Evolutionary conservation across 805 yeast species (phyloP).

Genomic region (Barnettozyma vustinii): DNA sequence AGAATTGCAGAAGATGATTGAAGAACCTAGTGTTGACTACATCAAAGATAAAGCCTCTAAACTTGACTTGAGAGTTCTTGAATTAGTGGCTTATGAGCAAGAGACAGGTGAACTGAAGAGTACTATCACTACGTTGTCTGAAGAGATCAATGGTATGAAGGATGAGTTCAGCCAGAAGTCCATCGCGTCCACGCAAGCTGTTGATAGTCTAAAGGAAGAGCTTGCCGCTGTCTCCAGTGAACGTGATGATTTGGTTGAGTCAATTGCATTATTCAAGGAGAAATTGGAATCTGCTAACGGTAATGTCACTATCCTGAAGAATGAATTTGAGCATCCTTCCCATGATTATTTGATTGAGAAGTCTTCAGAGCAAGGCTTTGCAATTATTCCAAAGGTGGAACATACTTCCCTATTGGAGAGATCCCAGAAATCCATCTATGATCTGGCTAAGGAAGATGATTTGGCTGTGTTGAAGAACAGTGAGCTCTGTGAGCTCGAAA

Average conservation of each 20-base stretch:
- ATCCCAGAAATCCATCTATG: constrained; percentile 15
- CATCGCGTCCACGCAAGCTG: background rate
- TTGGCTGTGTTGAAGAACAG: constrained; percentile 10
- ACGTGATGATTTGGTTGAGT: background rate
- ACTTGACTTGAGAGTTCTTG: constrained; percentile 19
- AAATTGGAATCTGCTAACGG: constrained; percentile 10
- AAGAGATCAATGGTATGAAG: background rate
- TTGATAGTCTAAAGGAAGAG: constrained; percentile 4
- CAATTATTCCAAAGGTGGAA: constrained; percentile 21
- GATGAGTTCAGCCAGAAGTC: background rate
- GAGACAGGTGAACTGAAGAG: constrained; percentile 4
- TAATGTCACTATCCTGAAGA: constrained; percentile 11
- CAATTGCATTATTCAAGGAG: background rate
- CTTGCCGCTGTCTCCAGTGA: constrained; percentile 6
- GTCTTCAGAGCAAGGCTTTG: constrained; percentile 26
- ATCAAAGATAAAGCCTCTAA: constrained; percentile 24
- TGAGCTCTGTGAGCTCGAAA: constrained; percentile 10
- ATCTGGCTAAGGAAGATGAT: constrained; percentile 18
- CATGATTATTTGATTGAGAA: constrained; percentile 25
- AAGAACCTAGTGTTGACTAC: constrained; percentile 29
- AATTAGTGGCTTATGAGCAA: constrained; percentile 8
- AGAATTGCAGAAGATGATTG: constrained; percentile 10
- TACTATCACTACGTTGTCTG: background rate
- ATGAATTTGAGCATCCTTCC: constrained; percentile 28
- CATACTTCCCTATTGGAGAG: constrained; percentile 19